These are phyloP conservation scores for Rhodomyrtus tomentosa DNA, from an alignment of 345 rosid genomes.

Conservation along the genomic window DNA sequence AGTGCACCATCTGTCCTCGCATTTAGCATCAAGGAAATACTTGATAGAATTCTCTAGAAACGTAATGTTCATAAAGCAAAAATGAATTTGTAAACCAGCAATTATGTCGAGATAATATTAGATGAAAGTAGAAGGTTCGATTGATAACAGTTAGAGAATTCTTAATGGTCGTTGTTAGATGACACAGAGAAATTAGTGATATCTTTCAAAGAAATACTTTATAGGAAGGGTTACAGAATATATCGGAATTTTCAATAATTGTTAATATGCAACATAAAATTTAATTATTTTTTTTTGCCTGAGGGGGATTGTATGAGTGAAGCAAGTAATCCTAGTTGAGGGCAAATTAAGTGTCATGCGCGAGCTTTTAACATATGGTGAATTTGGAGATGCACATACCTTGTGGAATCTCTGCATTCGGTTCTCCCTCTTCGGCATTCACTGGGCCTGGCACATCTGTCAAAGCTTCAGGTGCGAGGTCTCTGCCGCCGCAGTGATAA, in stretches of 20 bases:
- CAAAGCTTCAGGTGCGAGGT: not conserved
- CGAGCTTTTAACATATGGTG: not conserved
- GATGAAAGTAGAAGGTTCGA: not conserved
- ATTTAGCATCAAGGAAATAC: no score
- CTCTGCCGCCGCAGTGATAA: rapidly evolving
- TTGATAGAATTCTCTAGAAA: no score
- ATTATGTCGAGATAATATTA: not conserved
- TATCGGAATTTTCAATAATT: no score
- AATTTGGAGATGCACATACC: not conserved
- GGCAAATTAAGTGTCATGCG: not conserved
- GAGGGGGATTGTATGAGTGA: no score
- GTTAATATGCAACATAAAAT: not conserved
- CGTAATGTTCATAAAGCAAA: no score
- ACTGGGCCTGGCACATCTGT: not conserved
- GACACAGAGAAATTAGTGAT: no score
- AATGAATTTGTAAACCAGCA: no score
- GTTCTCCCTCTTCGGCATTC: not conserved
- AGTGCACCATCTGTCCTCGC: not conserved
- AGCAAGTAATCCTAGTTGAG: not conserved
- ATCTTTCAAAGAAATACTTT: no score
- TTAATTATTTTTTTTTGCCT: no score
- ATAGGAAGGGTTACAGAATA: not conserved
- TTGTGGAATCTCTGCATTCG: not conserved
- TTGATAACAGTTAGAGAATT: no score
- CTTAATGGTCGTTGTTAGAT: no score